Evolutionary conservation across 768 basidiomycete species (phyloP), one percentile per base, ranked within the genome.

Genomic region (Naganishia antarctica): DNA sequence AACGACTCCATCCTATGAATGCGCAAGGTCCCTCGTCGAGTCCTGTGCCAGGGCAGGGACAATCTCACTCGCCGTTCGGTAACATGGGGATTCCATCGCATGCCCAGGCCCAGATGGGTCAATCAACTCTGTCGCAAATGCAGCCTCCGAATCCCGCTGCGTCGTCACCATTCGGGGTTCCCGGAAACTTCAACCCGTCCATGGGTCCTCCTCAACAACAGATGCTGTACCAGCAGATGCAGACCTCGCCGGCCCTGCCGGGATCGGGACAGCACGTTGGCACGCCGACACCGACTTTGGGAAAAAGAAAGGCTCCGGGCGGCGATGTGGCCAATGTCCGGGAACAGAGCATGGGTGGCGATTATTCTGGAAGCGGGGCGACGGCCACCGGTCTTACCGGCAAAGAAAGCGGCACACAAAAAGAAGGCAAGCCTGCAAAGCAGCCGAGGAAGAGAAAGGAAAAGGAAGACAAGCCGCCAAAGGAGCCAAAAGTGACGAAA

Each of bases 131-230:
- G 13, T 32, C 60, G n/a, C 68, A 71, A 26, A 60, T 41, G 59
- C 66, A 70, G 44, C 65, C 68, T 16, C 70, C 73, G 11, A 68
- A 68, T 64, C n/a, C n/a, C n/a, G n/a, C n/a, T n/a, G n/a, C n/a
- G n/a, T n/a, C n/a, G n/a, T n/a, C n/a, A n/a, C n/a, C n/a, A n/a
- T n/a, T n/a, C n/a, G n/a, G n/a, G n/a, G n/a, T n/a, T n/a, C n/a
- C n/a, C n/a, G n/a, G 34, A 71, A 51, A 71, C 37, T 16, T 40
- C 37, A 44, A 44, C 18, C 18, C 43, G 18, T 12, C 73, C 0
- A 45, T 44, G 45, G 41, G 29, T 16, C 51, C 49, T 18, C 66
- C 40, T 32, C 40, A 26, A 28, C 57, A 67, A 34, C 49, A 47
- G 62, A 53, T 64, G 34, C 21, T 31, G 0, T 32, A 58, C n/a